A percentile compares a stretch with the other conserved stretches of the same genome.
Conservation (phyloP, 2,329 filamentous ascomycete genomes). For the Leptographium radiaticola region DNA sequence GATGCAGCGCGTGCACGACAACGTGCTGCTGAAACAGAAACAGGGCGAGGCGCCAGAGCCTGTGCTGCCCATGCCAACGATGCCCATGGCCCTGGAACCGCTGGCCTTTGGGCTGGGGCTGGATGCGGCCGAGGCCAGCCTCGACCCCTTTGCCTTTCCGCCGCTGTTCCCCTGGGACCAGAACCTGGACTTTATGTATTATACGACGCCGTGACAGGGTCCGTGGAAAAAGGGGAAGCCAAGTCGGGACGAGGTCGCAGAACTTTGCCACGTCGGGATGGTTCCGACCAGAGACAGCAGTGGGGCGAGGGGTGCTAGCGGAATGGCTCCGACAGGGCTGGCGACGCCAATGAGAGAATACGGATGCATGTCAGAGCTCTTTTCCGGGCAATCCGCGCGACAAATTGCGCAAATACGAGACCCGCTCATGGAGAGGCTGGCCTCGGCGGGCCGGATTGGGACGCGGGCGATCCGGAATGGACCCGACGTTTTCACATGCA, state of each 20-base stretch:
- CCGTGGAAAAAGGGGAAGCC: neutral
- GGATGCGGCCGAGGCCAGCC: constrained; percentile 1
- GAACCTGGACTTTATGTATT: constrained; percentile 5
- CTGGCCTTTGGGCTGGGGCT: neutral
- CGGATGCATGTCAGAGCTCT: no score
- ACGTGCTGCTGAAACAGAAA: constrained; percentile 4
- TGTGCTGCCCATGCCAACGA: no score
- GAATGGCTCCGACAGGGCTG: neutral
- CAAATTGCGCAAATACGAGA: no score
- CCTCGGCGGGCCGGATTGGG: no score
- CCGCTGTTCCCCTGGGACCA: constrained; percentile 8
- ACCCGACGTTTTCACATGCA: no score
- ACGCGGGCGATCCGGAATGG: no score
- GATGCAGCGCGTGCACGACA: constrained; percentile 6
- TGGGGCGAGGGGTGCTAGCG: neutral
- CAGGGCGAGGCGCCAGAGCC: no score
- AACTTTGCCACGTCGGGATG: neutral
- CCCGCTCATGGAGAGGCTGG: no score
- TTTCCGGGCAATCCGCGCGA: no score
- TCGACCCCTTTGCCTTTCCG: constrained; percentile 6
- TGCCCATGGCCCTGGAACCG: no score
- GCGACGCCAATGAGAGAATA: neutral
- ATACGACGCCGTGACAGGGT: neutral
- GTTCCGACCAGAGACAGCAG: neutral
- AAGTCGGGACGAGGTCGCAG: neutral